These are phyloP conservation scores for Aspergillus chevalieri DNA, from an alignment of 2,329 filamentous ascomycete genomes.

Conservation along the genomic window DNA sequence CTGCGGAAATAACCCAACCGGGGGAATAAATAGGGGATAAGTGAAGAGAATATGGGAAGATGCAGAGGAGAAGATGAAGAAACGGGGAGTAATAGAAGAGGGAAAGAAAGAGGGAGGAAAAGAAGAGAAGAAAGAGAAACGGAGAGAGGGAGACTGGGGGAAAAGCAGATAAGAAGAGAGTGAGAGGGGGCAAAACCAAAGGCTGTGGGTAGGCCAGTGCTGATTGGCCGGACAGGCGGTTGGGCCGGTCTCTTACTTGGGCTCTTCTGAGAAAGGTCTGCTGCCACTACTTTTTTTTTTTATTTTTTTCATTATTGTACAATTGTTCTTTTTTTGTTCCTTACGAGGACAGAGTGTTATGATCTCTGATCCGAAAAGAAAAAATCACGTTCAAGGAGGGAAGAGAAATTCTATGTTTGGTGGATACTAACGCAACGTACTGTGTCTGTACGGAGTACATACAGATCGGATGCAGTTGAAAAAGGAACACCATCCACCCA, in stretches of 20 bases:
- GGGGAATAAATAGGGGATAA: not conserved
- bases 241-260: not conserved
- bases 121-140: conserved; percentile 18
- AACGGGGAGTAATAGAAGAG: conserved; percentile 4
- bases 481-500: no score
- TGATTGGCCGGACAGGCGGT: not conserved
- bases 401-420: no score
- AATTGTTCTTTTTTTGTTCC: no score
- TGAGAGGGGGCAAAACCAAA: conserved; percentile 14
- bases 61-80: conserved; percentile 3
- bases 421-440: no score
- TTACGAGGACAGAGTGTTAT: no score
- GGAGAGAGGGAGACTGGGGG: conserved; percentile 19
- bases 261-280: no score
- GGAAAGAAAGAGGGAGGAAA: conserved; percentile 5
- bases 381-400: no score
- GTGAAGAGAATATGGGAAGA: not conserved
- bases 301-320: no score
- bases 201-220: conserved; percentile 5
- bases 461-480: no score
- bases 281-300: no score
- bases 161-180: not conserved
- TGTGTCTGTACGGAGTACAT: no score
- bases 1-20: not conserved
- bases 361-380: no score